These are phyloP conservation scores for Blastobotrys petasosporus DNA, from an alignment of 1,139 yeast genomes.

Conservation along the genomic window DNA sequence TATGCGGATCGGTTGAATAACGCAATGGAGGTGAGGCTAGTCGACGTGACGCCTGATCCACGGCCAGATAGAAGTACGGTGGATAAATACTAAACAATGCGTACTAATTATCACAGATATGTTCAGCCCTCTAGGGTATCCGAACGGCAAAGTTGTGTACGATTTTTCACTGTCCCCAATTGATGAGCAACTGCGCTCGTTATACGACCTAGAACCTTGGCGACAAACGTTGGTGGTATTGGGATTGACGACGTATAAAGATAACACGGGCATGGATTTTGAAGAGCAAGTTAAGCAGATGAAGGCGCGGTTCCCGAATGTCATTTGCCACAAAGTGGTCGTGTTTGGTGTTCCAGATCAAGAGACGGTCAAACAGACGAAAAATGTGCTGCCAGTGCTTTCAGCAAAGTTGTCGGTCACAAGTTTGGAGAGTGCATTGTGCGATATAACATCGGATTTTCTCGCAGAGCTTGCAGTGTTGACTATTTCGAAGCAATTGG, in stretches of 20 bases:
- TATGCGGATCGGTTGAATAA: slow-evolving; percentile 44
- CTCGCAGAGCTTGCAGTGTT: slow-evolving; percentile 59
- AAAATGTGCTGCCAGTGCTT: slow-evolving; percentile 29
- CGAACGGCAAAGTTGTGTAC: slow-evolving; percentile 63
- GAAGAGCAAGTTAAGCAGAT: slow-evolving; percentile 35
- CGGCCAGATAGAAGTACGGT: slow-evolving; percentile 38
- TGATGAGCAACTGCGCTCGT: slow-evolving; percentile 54
- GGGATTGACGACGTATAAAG: slow-evolving; percentile 51
- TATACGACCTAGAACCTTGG: slow-evolving; percentile 86
- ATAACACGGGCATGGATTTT: slow-evolving; percentile 29
- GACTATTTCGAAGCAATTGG: slow-evolving; percentile 39
- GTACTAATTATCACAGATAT: slow-evolving; percentile 22
- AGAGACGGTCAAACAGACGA: slow-evolving; percentile 27
- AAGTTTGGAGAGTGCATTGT: slow-evolving; percentile 60
- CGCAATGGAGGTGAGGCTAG: slow-evolving; percentile 60
- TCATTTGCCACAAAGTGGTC: slow-evolving; percentile 59
- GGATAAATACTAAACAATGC: neutral
- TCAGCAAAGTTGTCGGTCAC: slow-evolving; percentile 33
- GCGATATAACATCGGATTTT: slow-evolving; percentile 64
- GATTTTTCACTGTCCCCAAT: slow-evolving; percentile 47
- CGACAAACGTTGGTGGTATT: slow-evolving; percentile 53
- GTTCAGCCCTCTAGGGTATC: slow-evolving; percentile 82
- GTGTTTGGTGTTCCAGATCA: slow-evolving; percentile 50
- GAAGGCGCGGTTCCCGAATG: slow-evolving; percentile 46
- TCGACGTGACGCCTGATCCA: slow-evolving; percentile 65